Base-by-base conservation (phyloP, 805 yeast genomes). In the Candida adriatica region DNA sequence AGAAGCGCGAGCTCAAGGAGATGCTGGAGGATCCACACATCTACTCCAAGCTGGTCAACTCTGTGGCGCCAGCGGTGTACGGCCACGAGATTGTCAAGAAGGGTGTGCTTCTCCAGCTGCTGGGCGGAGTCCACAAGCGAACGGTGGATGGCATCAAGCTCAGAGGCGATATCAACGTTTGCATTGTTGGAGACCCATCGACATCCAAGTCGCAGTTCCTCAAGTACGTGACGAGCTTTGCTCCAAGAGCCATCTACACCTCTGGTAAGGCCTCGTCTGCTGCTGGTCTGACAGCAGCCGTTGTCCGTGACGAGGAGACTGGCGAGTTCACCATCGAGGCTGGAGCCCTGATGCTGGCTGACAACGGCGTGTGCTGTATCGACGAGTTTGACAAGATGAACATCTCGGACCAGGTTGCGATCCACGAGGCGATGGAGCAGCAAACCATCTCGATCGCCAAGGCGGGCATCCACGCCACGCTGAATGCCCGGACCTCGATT, bases 391-490 rank as follows among this genome's bases (percentile, higher is more conserved):
- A 92, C 56, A 92, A 92, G 64, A 92, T 92, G 98, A 96, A 90
- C 58, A 59, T 88, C 26, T 61, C 78, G 2, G 97, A 92, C 60
- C 97, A 92, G 61, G 97, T 92, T 34, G 97, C 97, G 4, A 90
- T 92, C 63, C 98, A 92, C 62, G 98, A 92, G 64, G 98, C 97
- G 16, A 92, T 92, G 98, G 98, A 92, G 69, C 98, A 92, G 62
- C 98, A 92, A 59, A 92, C 98, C 0, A 92, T 92, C 45, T 88
- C 96, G 11, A 92, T 92, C 51, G 96, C 98, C 8, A 92, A 92
- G 57, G 98, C 98, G 1, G 98, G 98, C 52, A 92, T 92, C 42
- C 96, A 92, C 53, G 97, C 98, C 2, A 92, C 98, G 1, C 65
- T 92, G 49, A 92, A 92, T 56, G 98, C 98, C 2, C 73, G 98